phyloP scores from a whole-genome alignment of 208 protist species.

The Endotrypanum monterogeii region DNA sequence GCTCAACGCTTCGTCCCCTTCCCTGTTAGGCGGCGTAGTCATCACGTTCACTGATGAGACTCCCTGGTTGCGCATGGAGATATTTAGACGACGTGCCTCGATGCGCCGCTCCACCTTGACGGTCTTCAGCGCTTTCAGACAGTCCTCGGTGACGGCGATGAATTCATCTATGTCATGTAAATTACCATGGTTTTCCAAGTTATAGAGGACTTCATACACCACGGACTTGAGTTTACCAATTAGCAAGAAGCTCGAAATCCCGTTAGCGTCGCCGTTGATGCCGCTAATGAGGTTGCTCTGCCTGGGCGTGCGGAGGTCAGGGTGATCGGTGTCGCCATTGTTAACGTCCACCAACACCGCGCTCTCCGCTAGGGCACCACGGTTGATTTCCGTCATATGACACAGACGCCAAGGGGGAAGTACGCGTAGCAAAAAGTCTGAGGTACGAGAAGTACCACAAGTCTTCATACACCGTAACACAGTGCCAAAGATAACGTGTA shows the following conservation, averaged over 20 bases:
- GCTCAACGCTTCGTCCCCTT: slow-evolving; percentile 14
- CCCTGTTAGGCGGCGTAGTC: slow-evolving; percentile 36
- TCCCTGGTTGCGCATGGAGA: slow-evolving; percentile 29
- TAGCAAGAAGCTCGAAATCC: slow-evolving; percentile 39
- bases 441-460: neutral
- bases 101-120: slow-evolving; percentile 67
- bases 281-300: neutral
- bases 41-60: slow-evolving; percentile 17
- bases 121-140: slow-evolving; percentile 53
- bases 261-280: slow-evolving; percentile 17
- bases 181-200: slow-evolving; percentile 45
- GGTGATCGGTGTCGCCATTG: slow-evolving; percentile 16
- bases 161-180: slow-evolving; percentile 65
- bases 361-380: slow-evolving; percentile 5
- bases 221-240: slow-evolving; percentile 63
- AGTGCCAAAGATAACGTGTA: neutral
- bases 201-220: slow-evolving; percentile 63
- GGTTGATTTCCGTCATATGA: slow-evolving; percentile 3
- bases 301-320: slow-evolving; percentile 12
- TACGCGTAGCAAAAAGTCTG: no score
- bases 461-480: neutral
- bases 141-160: slow-evolving; percentile 70
- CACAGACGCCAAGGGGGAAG: neutral
- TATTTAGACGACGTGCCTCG: slow-evolving; percentile 38
- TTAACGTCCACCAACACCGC: neutral